Percentiles rank a stretch among this genome's conserved stretches.
Evolutionary conservation across 2,329 filamentous ascomycete genomes (phyloP).

Genomic region (Pseudomassariella vexata): DNA sequence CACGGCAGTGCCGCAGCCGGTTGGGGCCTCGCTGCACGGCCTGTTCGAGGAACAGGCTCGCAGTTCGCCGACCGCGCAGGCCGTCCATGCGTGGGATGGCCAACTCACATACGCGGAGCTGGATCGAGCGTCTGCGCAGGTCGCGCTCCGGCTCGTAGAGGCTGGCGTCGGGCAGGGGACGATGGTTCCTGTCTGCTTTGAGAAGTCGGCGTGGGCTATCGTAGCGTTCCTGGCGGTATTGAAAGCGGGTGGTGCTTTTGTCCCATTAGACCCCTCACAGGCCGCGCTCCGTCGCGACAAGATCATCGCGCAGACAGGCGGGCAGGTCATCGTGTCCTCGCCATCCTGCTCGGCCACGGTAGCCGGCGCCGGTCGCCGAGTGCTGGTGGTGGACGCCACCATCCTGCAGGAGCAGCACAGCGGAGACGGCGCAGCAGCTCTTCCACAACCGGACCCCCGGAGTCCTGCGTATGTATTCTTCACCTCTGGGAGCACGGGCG

Average conservation of each 20-base stretch:
- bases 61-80: conserved; percentile 2
- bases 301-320: conserved; percentile 20
- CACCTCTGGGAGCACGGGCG: conserved; percentile 6
- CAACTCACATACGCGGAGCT: conserved; percentile 23
- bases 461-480: conserved; percentile 5
- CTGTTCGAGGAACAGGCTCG: neutral
- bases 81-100: conserved; percentile 23
- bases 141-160: conserved; percentile 16
- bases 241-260: conserved; percentile 26
- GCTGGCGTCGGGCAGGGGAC: conserved; percentile 20
- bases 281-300: no score
- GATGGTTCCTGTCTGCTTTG: conserved; percentile 26
- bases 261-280: conserved; percentile 30
- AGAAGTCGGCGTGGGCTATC: conserved; percentile 26
- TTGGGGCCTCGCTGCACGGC: conserved; percentile 2
- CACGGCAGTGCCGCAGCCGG: no score
- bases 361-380: no score
- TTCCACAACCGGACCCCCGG: no score
- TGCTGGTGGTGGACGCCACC: no score
- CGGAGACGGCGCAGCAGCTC: no score
- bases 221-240: conserved; percentile 27
- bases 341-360: no score
- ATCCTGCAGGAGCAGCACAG: no score
- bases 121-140: conserved; percentile 14
- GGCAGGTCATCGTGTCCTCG: conserved; percentile 7